Evolutionary conservation across 345 rosid species (phyloP), one percentile per base, ranked within the genome.

Genomic region (Lagerstroemia speciosa): DNA sequence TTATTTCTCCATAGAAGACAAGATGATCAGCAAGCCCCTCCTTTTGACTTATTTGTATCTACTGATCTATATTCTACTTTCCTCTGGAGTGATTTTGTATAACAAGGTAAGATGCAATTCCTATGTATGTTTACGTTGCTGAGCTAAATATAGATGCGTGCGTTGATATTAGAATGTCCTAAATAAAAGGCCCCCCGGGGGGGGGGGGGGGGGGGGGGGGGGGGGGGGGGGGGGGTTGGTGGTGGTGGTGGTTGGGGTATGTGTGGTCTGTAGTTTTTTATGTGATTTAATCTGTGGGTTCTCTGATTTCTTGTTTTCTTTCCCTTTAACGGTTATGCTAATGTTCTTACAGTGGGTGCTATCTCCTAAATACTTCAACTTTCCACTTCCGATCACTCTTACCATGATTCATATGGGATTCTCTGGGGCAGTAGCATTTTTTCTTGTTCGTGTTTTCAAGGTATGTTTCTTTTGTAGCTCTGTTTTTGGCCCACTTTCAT

Each of bases 371-470:
- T 88, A 92, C 83, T 92, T 92, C 84, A 85, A 90, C 73, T 95
- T 92, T 73, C 97, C 98, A 30, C 81, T 87, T 45, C 98, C 97
- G 48, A 94, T 94, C 67, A 86, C 97, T 31, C 90, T 94, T 69
- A 94, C 97, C 45, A 94, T 94, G 99, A 89, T 94, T 74, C 99
- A 94, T 77, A 94, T 94, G 99, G 96, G 88, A 22, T 94, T 94
- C 77, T 85, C 95, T 27, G 96, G 96, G 74, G 75, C 78, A 2
- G 85, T 94, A 63, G 85, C 97, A 11, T 91, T 94, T 72, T 77
- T 86, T 67, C 91, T 94, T 69, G 86, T 94, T 78, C 98, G 96
- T 33, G 98, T 95, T 34, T 85, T 95, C 79, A 92, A 95, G 99
- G 99, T 95, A 83, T 65, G 40, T 16, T 41, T 46, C 61, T 66